Base-by-base conservation (phyloP, 768 basidiomycete genomes). In the Candolleomyces aberdarensis region DNA sequence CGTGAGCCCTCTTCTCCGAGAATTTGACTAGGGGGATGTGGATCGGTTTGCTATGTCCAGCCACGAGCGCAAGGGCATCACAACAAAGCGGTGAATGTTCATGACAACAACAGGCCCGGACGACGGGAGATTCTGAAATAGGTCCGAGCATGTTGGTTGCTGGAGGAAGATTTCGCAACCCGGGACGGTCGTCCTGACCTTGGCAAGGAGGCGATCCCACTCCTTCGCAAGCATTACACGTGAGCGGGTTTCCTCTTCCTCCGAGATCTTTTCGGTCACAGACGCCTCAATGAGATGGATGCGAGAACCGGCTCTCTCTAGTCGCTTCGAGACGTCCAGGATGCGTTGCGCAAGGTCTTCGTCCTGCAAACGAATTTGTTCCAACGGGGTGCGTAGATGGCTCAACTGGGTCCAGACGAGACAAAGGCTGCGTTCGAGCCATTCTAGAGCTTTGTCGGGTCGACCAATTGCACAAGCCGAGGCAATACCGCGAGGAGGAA, bases 41-140 rank as follows among this genome's bases (percentile, higher is more conserved):
- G 7, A 62, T 46, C 11, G 59, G 51, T 31, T 56, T 26, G 41
- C 55, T 51, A 17, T 48, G 43, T 1, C 50, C 58, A n/a, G 53
- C 48, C 13, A 67, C n/a, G 19, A 78, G 65, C 11, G 78, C 72
- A 31, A 80, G 32, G 0, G 76, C 78, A 59, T 80, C 76, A 44
- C 76, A 80, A 15, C 75, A 67, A 41, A 57, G 10, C 32, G 31
- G 59, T 68, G 64, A 26, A 70, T 60, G 43, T 78, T 80, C 49
- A 80, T 65, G 15, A 80, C 59, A 20, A 78, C 71, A n/a, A 76
- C 68, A 6, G 75, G 75, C 1, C 75, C 66, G 13, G 31, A 20
- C 19, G 31, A 51, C 15, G 65, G 66, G 19, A 65, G 55, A n/a
- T 52, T 47, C 10, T 39, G 19, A 22, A 62, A 20, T 5, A 64